Percentiles rank a stretch among this genome's conserved stretches.
Evolutionary conservation across 768 basidiomycete genomes (phyloP).

Genomic region (Chlorophyllum brunneum): DNA sequence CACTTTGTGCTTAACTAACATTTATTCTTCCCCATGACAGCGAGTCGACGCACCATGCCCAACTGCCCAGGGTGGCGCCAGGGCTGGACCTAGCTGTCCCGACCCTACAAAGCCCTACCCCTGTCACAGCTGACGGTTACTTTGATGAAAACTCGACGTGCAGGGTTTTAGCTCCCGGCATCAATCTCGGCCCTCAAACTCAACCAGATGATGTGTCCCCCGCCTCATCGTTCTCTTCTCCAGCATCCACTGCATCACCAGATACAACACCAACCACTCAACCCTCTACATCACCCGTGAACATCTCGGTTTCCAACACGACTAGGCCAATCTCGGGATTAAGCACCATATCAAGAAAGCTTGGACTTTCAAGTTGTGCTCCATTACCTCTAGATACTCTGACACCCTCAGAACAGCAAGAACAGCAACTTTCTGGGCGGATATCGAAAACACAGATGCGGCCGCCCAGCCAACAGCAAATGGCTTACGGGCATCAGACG

Average conservation of each 20-base stretch:
- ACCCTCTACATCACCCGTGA: neutral
- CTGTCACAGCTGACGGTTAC: conserved; percentile 5
- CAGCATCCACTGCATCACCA: conserved; percentile 6
- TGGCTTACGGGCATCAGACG: neutral
- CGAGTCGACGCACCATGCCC: conserved; percentile 3
- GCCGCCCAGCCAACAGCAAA: neutral
- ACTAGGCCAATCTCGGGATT: conserved; percentile 1
- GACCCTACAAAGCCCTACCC: conserved; percentile 2
- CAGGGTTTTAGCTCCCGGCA: neutral
- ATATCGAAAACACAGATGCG: neutral
- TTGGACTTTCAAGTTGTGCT: neutral
- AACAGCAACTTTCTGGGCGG: neutral
- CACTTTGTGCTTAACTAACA: conserved; percentile 8
- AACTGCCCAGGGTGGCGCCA: neutral
- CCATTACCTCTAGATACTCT: neutral
- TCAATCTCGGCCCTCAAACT: neutral
- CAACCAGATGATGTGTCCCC: neutral
- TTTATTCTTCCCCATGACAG: conserved; percentile 3
- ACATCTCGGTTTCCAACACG: neutral
- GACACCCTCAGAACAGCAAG: conserved; percentile 1
- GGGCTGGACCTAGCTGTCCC: conserved; percentile 3
- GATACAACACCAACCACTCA: neutral
- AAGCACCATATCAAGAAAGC: neutral
- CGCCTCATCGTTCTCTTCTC: neutral
- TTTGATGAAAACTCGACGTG: conserved; percentile 5